Evolutionary conservation across 2,329 filamentous ascomycete genomes (phyloP).

Genomic region (Thielaviopsis cerberus): DNA sequence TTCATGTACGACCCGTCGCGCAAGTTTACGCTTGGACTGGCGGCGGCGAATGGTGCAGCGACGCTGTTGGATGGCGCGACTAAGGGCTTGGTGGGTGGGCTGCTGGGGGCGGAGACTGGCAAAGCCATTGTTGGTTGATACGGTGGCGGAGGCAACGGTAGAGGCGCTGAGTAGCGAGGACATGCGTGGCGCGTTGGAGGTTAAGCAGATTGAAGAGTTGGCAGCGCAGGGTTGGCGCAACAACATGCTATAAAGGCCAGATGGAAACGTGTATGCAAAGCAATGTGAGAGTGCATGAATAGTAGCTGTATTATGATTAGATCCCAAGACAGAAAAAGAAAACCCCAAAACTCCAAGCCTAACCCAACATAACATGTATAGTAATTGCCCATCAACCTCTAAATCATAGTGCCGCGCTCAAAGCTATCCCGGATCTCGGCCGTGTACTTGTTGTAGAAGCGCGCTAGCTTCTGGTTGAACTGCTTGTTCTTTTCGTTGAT

Average conservation of each 20-base stretch:
- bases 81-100: constrained; percentile 52
- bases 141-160: constrained; percentile 75
- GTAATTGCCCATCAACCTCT: constrained; percentile 17
- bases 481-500: constrained; percentile 99
- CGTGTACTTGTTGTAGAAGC: constrained; percentile 98
- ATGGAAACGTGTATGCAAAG: background rate
- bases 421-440: constrained; percentile 93
- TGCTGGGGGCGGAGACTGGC: constrained; percentile 60
- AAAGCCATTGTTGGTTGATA: constrained; percentile 74
- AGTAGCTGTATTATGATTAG: background rate
- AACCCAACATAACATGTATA: constrained; percentile 1
- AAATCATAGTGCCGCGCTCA: constrained; percentile 92
- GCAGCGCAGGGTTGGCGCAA: constrained; percentile 74
- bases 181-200: constrained; percentile 58
- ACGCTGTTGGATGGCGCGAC: constrained; percentile 60
- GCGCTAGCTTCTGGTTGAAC: constrained; percentile 90
- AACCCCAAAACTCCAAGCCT: constrained; percentile 9
- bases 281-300: constrained; percentile 9
- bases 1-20: constrained; percentile 80
- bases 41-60: constrained; percentile 55
- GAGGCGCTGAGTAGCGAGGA: constrained; percentile 62
- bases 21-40: constrained; percentile 67
- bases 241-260: constrained; percentile 64
- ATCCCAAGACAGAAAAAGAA: background rate
- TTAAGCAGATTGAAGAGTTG: constrained; percentile 61